A percentile compares a stretch with the other conserved stretches of the same genome.
These are phyloP conservation scores for Thamnidium elegans DNA, from an alignment of 192 early-diverging fungal species.

Conservation along the genomic window DNA sequence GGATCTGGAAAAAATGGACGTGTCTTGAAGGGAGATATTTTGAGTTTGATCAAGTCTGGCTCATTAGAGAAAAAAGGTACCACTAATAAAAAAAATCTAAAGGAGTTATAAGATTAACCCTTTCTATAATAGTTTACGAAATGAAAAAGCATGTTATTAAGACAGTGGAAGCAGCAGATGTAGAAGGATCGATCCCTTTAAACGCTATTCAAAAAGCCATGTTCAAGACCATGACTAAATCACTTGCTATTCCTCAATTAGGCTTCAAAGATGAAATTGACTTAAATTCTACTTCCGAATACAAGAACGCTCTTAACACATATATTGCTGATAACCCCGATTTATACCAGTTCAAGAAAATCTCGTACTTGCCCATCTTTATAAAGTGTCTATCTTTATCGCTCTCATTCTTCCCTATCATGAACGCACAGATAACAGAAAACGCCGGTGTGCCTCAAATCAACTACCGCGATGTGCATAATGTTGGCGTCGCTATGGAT, in stretches of 20 bases:
- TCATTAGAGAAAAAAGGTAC: constrained; percentile 13
- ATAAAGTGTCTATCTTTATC: constrained; percentile 89
- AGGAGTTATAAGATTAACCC: background rate
- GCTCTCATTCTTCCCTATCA: constrained; percentile 75
- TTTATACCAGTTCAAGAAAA: constrained; percentile 62
- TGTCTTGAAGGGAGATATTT: constrained; percentile 88
- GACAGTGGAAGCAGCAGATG: background rate
- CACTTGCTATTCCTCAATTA: constrained; percentile 92
- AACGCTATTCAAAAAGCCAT: constrained; percentile 93
- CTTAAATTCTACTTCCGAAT: constrained; percentile 65
- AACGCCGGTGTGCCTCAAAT: constrained; percentile 56
- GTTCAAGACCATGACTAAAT: constrained; percentile 96
- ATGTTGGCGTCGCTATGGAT: constrained; percentile 97
- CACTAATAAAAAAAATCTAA: background rate
- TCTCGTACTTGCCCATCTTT: constrained; percentile 95
- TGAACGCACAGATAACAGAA: constrained; percentile 70
- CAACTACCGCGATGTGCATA: constrained; percentile 73
- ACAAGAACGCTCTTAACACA: constrained; percentile 69
- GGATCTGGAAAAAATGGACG: constrained; percentile 85
- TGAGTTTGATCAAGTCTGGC: constrained; percentile 44
- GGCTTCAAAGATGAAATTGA: constrained; percentile 89
- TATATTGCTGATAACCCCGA: constrained; percentile 48
- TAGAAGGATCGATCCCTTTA: constrained; percentile 52
- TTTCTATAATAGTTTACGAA: background rate
- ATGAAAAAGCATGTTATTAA: background rate